phyloP scores from a whole-genome alignment of 139 green algal species.

The Deuterostichococcus epilithicus region DNA sequence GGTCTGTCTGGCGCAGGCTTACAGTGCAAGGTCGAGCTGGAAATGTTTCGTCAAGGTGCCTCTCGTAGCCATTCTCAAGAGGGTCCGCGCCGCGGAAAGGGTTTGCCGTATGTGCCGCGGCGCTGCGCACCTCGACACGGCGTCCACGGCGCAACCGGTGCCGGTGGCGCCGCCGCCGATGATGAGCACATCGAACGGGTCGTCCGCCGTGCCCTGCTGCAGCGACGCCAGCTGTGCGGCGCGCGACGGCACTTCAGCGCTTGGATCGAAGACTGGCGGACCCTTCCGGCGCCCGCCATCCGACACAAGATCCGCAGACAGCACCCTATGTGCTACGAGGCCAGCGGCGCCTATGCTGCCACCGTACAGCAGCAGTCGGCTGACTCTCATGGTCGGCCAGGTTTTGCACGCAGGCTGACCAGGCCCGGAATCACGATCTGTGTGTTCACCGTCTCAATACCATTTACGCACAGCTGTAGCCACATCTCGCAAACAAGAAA shows the following conservation, averaged over 20 bases:
- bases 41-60: neutral
- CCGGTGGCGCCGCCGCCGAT: constrained; percentile 96
- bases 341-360: neutral
- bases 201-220: constrained; percentile 18
- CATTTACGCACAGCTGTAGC: too few relatives aligned
- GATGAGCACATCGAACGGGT: constrained; percentile 84
- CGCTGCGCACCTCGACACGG: constrained; percentile 75
- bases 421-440: too few relatives aligned
- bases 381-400: too few relatives aligned
- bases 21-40: neutral
- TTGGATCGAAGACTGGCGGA: neutral
- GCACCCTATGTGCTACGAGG: neutral
- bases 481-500: too few relatives aligned
- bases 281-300: neutral
- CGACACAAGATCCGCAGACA: neutral
- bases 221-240: constrained; percentile 22
- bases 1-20: too few relatives aligned
- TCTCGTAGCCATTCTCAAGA: neutral
- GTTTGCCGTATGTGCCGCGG: too few relatives aligned
- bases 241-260: constrained; percentile 4
- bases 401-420: too few relatives aligned
- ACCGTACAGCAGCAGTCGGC: neutral
- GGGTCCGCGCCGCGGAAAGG: too few relatives aligned
- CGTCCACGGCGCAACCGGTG: constrained; percentile 86
- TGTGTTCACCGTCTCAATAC: too few relatives aligned